Evolutionary conservation across 257 asterid species (phyloP), one percentile per base, ranked within the genome.

Genomic region (Dorcoceras hygrometricum): DNA sequence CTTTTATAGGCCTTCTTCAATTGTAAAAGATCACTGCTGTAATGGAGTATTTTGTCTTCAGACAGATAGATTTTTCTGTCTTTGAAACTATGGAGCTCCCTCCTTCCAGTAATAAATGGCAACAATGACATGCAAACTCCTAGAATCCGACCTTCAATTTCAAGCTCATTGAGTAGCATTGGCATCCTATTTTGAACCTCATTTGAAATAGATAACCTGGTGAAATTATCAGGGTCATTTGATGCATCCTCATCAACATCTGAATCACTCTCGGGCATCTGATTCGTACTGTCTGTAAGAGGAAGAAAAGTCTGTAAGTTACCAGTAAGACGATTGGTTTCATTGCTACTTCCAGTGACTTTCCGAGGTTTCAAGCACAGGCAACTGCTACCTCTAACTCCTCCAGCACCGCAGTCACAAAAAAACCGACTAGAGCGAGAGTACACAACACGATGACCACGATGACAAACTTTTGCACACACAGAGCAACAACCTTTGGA

Each of bases 381-480:
- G 75, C 99, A 94, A 69, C 91, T 87, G 87, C 88, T 90, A 46
- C 99, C 99, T 56, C 96, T 85, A 65, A 94, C 97, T 68, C 99
- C 97, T 54, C 99, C 99, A 11, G 97, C 99, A 34, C 99, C 99
- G 77, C 99, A 94, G 65, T 94, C 99, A 55, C 99, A 94, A 83
- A 94, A 94, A 78, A 94, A 94, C 14, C 99, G 94, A 77, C 99
- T 94, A 60, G 99, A 90, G 65, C 99, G 95, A 54, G 99, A 94
- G 82, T 94, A 94, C 43, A 90, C 97, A 73, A 94, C 96, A 68
- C 99, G 97, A 78, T 94, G 99, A 73, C 95, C 99, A 70, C 97
- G 96, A 78, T 94, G 99, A 71, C 99, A 94, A 80, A 94, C 97
- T 80, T 88, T 90, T 65, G 99, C 99, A 62, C 99, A 94, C 24